Percentiles rank a stretch among this genome's conserved stretches.
Evolutionary conservation across 371 early-diverging fungal genomes (phyloP).

Genomic region (Mortierella sp.): DNA sequence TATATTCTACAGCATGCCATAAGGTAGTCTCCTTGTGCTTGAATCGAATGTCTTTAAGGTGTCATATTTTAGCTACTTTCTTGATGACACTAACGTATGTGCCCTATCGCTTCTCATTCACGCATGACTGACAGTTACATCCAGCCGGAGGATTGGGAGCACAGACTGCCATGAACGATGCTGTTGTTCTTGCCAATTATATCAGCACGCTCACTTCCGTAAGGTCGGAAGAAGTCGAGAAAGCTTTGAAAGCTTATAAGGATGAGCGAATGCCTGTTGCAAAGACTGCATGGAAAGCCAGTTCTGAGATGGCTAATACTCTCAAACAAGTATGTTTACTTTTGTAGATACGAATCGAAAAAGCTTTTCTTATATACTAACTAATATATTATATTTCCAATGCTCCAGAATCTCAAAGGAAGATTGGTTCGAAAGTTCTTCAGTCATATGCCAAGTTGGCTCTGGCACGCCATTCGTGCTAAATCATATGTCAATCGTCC

Average conservation of each 20-base stretch:
- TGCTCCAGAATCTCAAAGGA: not conserved
- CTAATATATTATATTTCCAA: too few species aligned
- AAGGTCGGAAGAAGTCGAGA: slow-evolving; percentile 2
- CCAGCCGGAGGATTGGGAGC: slow-evolving; percentile 25
- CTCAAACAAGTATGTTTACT: slow-evolving; percentile 3
- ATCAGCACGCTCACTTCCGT: not conserved
- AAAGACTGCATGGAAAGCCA: slow-evolving; percentile 2
- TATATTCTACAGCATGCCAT: slow-evolving; percentile 8
- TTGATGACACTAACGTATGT: not conserved
- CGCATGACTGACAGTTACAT: slow-evolving; percentile 11
- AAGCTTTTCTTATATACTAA: too few species aligned
- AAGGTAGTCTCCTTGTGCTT: not conserved
- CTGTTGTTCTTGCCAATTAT: slow-evolving; percentile 19
- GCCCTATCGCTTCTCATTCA: not conserved
- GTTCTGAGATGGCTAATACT: not conserved
- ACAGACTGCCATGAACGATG: slow-evolving; percentile 18
- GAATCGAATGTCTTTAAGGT: not conserved
- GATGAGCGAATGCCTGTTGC: slow-evolving; percentile 18
- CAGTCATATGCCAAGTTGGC: not conserved
- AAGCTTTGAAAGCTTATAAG: slow-evolving; percentile 10
- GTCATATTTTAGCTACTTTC: not conserved
- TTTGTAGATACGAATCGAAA: too few species aligned
- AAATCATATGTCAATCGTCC: slow-evolving; percentile 1
- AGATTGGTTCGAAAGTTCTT: not conserved
- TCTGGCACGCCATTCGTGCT: not conserved